Base-by-base conservation (phyloP, 139 green algal genomes). In the Chlorella vulgaris region DNA sequence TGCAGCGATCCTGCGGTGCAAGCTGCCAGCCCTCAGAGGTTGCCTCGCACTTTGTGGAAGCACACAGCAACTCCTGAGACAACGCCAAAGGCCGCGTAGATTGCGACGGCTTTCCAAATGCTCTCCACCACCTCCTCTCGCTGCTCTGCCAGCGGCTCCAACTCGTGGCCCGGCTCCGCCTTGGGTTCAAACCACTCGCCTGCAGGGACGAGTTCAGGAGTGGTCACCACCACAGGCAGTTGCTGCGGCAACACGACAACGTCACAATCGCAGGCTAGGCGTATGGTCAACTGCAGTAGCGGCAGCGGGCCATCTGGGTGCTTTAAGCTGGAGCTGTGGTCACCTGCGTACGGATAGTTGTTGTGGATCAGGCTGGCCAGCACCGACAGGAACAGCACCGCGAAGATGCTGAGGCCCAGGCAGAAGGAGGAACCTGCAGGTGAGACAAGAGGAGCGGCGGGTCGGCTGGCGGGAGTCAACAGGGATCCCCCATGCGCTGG, bases 121-220 rank as follows among this genome's bases (percentile, higher is more conserved):
- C 61, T 73, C 24, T 26, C 6, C 5, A 84, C 80, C 29, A 78
- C 80, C 36, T 24, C 29, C 8, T 60, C 80, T 39, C 71, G 40
- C 74, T 88, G 84, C 58, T 86, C 84, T 2, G 71, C 31, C 4
- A 88, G n/a, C 4, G 84, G 84, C 58, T 67, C 50, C 1, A 68
- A 22, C 7, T 63, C 18, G 10, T 81, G 29, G 0, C 80, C 80
- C 7, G 74, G 61, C 51, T 80, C 50, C 29, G 58, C 35, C 62
- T 86, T 86, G 36, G 65, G 13, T 67, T 86, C 80, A 81, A 84
- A 88, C 84, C 84, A 88, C 69, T 88, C 84, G 47, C 84, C 84
- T 50, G 76, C 84, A 60, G 24, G 39, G 51, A 3, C 24, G 24
- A 15, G 33, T 33, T 19, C 33, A 33, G 47, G 19, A 43, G 22